phyloP scores from a whole-genome alignment of 768 basidiomycete genomes.

The Trametes sanguinea region DNA sequence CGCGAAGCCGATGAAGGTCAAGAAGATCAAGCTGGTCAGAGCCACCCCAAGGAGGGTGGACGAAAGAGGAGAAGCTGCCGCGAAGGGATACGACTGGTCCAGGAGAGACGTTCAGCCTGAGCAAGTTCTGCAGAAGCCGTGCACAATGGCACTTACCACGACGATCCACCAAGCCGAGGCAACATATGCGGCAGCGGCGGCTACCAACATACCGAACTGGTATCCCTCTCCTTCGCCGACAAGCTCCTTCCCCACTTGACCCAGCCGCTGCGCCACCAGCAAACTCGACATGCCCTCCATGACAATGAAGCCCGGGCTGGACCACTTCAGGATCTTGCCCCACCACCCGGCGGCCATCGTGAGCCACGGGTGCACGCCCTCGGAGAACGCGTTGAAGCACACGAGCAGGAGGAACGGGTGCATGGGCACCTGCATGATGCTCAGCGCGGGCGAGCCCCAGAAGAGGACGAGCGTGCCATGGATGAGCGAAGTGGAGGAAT shows the following conservation, averaged over 20 bases:
- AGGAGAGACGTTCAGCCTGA: slow-evolving; percentile 15
- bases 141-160: slow-evolving; percentile 49
- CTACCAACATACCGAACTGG: slow-evolving; percentile 76
- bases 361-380: slow-evolving; percentile 59
- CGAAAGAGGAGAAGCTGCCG: slow-evolving; percentile 81
- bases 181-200: slow-evolving; percentile 78
- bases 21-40: slow-evolving; percentile 84
- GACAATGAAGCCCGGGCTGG: slow-evolving; percentile 75
- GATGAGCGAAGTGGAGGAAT: slow-evolving; percentile 72
- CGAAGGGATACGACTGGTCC: slow-evolving; percentile 76
- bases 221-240: slow-evolving; percentile 73
- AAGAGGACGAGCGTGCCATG: slow-evolving; percentile 78
- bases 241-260: slow-evolving; percentile 73
- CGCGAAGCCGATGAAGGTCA: slow-evolving; percentile 89
- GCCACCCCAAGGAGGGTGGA: slow-evolving; percentile 89
- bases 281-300: slow-evolving; percentile 86
- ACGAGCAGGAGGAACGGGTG: slow-evolving; percentile 85
- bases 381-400: slow-evolving; percentile 82
- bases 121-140: background rate
- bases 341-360: slow-evolving; percentile 64
- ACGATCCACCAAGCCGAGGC: slow-evolving; percentile 87
- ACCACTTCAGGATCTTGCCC: slow-evolving; percentile 69
- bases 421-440: slow-evolving; percentile 82
- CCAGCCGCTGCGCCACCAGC: slow-evolving; percentile 78
- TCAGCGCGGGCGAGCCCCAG: slow-evolving; percentile 70